Conservation (phyloP, 2,329 filamentous ascomycete species). For the Fusarium virguliforme region DNA sequence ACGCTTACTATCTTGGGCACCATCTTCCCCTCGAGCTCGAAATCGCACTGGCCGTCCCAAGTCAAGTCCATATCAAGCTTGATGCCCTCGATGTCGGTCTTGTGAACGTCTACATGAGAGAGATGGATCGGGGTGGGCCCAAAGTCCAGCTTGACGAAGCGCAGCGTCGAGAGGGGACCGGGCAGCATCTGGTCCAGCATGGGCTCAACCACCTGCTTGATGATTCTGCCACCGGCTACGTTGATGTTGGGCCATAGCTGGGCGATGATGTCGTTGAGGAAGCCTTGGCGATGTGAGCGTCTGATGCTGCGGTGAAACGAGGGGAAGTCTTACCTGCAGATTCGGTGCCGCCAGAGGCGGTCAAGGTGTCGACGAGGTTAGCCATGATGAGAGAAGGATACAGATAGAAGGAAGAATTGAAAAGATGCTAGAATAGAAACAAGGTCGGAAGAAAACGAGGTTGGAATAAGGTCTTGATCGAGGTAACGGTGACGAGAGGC, state of each 20-base stretch:
- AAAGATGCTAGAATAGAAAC: neutral
- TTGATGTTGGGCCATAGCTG: conserved; percentile 51
- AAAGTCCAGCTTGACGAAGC: conserved; percentile 48
- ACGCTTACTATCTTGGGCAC: conserved; percentile 47
- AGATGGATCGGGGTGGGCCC: conserved; percentile 42
- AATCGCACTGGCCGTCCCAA: conserved; percentile 47
- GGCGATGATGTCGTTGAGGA: conserved; percentile 49
- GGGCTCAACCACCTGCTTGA: conserved; percentile 48
- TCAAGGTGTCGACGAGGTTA: conserved; percentile 44
- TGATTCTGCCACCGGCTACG: conserved; percentile 46
- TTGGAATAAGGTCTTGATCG: conserved; percentile 18
- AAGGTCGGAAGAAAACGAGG: conserved; percentile 7
- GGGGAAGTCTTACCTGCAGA: conserved; percentile 41
- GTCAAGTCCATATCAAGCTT: conserved; percentile 50
- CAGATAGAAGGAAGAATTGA: neutral
- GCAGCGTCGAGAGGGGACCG: conserved; percentile 43
- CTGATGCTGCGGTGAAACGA: neutral
- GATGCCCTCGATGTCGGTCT: conserved; percentile 44
- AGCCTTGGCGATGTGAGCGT: conserved; percentile 41
- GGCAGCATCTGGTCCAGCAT: conserved; percentile 48
- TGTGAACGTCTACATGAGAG: conserved; percentile 49
- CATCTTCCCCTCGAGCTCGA: conserved; percentile 49
- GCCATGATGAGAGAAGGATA: conserved; percentile 39
- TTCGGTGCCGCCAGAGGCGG: conserved; percentile 49
- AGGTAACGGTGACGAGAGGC: conserved; percentile 16